Base-by-base conservation (phyloP, 768 basidiomycete species). In the Filobasidium wieringae region DNA sequence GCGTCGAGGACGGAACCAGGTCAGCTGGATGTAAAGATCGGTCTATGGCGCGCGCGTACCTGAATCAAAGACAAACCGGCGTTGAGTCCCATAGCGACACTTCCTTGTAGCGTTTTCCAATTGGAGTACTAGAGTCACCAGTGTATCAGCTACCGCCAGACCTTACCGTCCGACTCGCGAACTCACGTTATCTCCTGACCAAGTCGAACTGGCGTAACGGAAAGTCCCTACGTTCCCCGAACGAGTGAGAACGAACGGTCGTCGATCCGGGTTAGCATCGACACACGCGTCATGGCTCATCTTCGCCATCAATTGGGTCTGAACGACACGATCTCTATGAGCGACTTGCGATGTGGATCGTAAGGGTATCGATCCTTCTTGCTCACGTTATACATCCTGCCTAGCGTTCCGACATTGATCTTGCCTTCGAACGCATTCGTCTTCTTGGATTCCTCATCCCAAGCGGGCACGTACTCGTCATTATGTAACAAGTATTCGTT, bases 31-130 rank as follows among this genome's bases (percentile, higher is more conserved):
- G 5, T 30, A 17, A 58, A n/a, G 9, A 36, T 34, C 5, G 14
- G 4, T 1, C 17, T 34, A 26, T 19, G 22, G 29, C 26, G 7
- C 45, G 12, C 15, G 19, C 62, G 2, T 33, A 60, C 62, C 53
- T 63, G 67, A 67, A 72, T 66, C 31, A 72, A 59, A 1, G 67
- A 67, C 59, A 72, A 59, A 2, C 68, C 68, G 1, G 68, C 64
- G 37, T 74, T 71, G 4, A 74, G 55, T 34, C 69, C 69, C 40
- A 68, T 66, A 0, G 70, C 62, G 27, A 70, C 67, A 43, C 63
- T 68, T 7, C 71, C 72, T n/a, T 68, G 66, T 2, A 74, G 60
- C 17, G 68, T 71, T 34, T 70, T 63, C 72, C 71, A 74, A 33
- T 55, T 64, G 22, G 58, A 62, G 8, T 39, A 59, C 59, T 60